Percentiles rank a stretch among this genome's conserved stretches.
These are phyloP conservation scores for Cylindrotheca fusiformis DNA, from an alignment of 108 stramenopile genomes.

Conservation along the genomic window DNA sequence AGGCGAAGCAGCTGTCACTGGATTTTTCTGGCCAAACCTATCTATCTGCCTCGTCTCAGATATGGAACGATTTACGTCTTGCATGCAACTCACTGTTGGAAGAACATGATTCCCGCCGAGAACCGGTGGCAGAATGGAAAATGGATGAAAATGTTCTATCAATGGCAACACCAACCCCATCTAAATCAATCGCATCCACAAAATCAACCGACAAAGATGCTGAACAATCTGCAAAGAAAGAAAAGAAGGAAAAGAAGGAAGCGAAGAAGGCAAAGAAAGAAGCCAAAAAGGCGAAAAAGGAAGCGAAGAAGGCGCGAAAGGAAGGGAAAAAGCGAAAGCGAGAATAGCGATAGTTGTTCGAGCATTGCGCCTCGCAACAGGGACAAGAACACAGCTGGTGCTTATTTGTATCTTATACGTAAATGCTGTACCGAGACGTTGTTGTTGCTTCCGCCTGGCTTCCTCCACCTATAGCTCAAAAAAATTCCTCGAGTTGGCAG, in stretches of 20 bases:
- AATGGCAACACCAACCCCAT: neutral
- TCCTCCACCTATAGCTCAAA: too few species aligned
- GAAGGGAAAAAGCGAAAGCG: neutral
- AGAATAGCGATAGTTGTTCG: too few species aligned
- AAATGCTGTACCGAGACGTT: too few species aligned
- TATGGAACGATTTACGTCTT: slow-evolving; percentile 19
- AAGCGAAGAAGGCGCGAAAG: slow-evolving; percentile 17
- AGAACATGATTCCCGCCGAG: slow-evolving; percentile 17
- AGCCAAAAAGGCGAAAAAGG: slow-evolving; percentile 22
- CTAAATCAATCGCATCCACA: neutral
- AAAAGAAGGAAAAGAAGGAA: slow-evolving; percentile 16
- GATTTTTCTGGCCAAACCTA: slow-evolving; percentile 17
- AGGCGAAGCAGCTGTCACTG: slow-evolving; percentile 17
- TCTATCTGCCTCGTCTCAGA: slow-evolving; percentile 19
- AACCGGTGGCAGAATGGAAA: slow-evolving; percentile 22
- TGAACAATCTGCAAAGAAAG: slow-evolving; percentile 9
- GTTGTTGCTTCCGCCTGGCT: too few species aligned
- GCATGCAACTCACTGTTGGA: slow-evolving; percentile 25
- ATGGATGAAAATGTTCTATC: neutral
- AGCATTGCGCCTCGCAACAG: too few species aligned
- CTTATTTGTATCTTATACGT: too few species aligned
- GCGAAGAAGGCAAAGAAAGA: slow-evolving; percentile 15
- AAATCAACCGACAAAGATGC: neutral
- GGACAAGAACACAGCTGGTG: too few species aligned
- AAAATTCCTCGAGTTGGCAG: too few species aligned